Evolutionary conservation across 129 eudicot genomes (phyloP), one percentile per base, ranked within the genome.

Genomic region (Escallonia herrerae): DNA sequence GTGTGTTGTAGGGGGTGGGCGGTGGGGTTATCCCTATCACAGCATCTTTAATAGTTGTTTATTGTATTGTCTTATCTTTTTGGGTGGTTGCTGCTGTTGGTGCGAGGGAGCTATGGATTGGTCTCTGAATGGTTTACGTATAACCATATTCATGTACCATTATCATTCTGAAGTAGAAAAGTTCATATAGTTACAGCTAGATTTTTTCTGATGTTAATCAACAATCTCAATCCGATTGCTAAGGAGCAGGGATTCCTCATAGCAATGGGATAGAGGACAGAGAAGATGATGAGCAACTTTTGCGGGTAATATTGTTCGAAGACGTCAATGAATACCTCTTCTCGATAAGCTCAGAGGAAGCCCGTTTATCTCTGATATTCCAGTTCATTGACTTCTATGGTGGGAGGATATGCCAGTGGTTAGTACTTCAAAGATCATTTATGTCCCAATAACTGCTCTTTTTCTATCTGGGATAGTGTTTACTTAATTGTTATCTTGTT

Each of bases 301-400:
- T 80, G 65, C 82, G 96, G 76, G 85, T 78, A 61, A 74, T 94
- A 70, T 64, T 89, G 52, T 94, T 77, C 76, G 99, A 89, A 75
- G 99, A 94, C 74, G 80, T 89, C 69, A 80, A 78, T 49, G 99
- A 89, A 40, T 89, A 76, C 67, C 56, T 89, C 74, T 94, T 94
- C 86, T 94, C 99, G 38, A 59, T 94, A 63, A 89, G 73, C 71
- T 81, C 97, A 62, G 75, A 79, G 49, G 90, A 86, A 67, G 99
- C 80, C 13, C 86, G 87, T 7, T 64, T 86, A 65, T 84, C 95
- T 67, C 81, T 94, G 11, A 70, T 89, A 15, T 72, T 77, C 80
- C 95, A 86, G 62, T 84, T 94, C 58, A 76, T 89, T 64, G 86
- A 89, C 54, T 94, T 94, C 82, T 94, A 65, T 68, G 95, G 88